Base-by-base conservation (phyloP, 352 stramenopile species). In the Phytophthora fragariae region DNA sequence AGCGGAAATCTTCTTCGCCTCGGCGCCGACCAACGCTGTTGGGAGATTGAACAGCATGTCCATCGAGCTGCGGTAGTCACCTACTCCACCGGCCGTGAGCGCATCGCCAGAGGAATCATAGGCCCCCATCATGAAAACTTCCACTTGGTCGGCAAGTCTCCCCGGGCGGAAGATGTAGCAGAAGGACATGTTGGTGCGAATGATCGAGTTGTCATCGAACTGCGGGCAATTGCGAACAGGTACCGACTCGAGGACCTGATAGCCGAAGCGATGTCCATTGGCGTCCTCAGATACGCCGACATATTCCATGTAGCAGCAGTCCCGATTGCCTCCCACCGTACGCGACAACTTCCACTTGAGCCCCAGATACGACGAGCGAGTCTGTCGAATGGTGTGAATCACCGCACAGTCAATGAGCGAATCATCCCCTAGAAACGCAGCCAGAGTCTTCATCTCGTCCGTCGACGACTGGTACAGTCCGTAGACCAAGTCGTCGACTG, bases 201-300 rank as follows among this genome's bases (percentile, higher is more conserved):
- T 81, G 73, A 93, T 92, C 50, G 86, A 92, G 67, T 93, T 93
- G 72, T 93, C 86, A 19, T 83, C 83, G 31, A 93, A 93, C 9
- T 83, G 62, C 35, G 86, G 84, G 52, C 86, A 93, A 52, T 85
- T 90, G 50, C 72, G 72, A 35, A 92, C 79, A 8, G 73, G 65
- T 24, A 93, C 84, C 0, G 83, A 91, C 69, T 93, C 86, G 39
- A 93, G 62, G 2, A 92, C 83, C 12, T 82, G 82, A 61, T 87
- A 93, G 41, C 86, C 86, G 57, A 84, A 93, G 15, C 83, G 83
- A 58, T 89, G 67, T 24, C 83, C 84, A 10, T 82, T 80, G 12
- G 75, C 57, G 70, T 93, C 86, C 46, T 81, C 73, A 11, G 83
- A 81, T 6, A 93, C 72, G 50, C 86, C 86, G 3, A 90, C 82